Percentiles rank a stretch among this genome's conserved stretches.
Conservation (phyloP, 495 filamentous ascomycete species). For the Tuber melanosporum region DNA sequence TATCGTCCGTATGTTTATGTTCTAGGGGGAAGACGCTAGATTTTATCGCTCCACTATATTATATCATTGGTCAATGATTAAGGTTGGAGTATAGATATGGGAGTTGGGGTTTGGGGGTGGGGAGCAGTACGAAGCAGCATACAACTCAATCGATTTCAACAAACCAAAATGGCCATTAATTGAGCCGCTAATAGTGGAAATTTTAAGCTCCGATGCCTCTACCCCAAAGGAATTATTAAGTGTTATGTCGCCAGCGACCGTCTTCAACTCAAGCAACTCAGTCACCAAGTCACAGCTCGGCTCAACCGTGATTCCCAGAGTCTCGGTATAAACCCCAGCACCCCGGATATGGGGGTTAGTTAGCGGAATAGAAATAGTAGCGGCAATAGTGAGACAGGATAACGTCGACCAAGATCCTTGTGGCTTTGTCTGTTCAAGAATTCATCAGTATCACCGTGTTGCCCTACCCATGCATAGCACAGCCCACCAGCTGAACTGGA, state of each 20-base stretch:
- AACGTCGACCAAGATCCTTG: neutral
- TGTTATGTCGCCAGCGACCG: conserved; percentile 7
- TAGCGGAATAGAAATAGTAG: conserved; percentile 22
- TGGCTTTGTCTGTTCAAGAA: neutral
- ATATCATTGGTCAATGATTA: conserved; percentile 8
- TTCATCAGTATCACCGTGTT: neutral
- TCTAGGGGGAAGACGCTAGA: conserved; percentile 11
- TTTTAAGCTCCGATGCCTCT: neutral
- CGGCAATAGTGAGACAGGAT: neutral
- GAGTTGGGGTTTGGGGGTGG: neutral
- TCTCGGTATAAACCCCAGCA: conserved; percentile 1
- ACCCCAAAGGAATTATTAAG: conserved; percentile 12
- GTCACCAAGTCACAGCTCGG: conserved; percentile 14
- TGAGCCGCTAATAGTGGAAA: conserved; percentile 5
- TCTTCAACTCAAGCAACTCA: neutral
- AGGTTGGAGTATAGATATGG: neutral
- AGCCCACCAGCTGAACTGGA: neutral
- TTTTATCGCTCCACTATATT: conserved; percentile 16
- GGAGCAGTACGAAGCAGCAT: conserved; percentile 15
- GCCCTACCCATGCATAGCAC: neutral
- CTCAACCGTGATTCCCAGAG: conserved; percentile 9
- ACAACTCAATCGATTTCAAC: conserved; percentile 11
- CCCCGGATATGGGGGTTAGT: conserved; percentile 5
- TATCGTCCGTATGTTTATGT: neutral
- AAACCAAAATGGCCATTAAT: conserved; percentile 24